These are phyloP conservation scores for Pseudozyma sp. DNA, from an alignment of 1,284 basidiomycete species.

Conservation along the genomic window DNA sequence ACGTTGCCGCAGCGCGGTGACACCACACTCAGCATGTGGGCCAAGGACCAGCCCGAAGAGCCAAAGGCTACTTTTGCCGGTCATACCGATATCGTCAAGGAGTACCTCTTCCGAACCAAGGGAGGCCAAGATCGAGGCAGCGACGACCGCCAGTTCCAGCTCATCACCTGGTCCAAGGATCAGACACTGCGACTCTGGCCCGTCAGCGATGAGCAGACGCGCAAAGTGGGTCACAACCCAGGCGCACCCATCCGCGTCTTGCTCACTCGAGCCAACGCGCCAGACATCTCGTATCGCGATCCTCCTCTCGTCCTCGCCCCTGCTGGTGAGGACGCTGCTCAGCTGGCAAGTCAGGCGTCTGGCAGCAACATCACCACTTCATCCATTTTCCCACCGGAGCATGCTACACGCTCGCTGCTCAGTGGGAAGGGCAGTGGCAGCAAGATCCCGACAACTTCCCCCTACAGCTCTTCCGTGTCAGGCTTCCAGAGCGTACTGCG, in stretches of 20 bases:
- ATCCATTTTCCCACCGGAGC: conserved; percentile 49
- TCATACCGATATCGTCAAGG: conserved; percentile 92
- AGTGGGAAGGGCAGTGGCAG: conserved; percentile 52
- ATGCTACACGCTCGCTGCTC: conserved; percentile 45
- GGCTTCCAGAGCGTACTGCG: conserved; percentile 41
- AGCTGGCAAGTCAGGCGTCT: conserved; percentile 33
- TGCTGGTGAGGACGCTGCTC: conserved; percentile 20
- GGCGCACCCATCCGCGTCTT: conserved; percentile 72
- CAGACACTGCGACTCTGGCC: conserved; percentile 93
- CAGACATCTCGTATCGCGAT: conserved; percentile 57
- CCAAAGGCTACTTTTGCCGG: conserved; percentile 86
- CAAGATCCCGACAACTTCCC: conserved; percentile 39
- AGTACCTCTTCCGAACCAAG: conserved; percentile 91
- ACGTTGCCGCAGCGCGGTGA: conserved; percentile 90
- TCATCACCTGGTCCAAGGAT: conserved; percentile 98
- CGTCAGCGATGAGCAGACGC: conserved; percentile 76
- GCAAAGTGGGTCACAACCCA: conserved; percentile 71
- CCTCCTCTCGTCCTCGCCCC: conserved; percentile 33
- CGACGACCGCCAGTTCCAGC: conserved; percentile 66
- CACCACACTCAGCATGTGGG: conserved; percentile 86
- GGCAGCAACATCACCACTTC: conserved; percentile 43
- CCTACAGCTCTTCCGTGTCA: conserved; percentile 47
- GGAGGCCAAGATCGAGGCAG: conserved; percentile 70
- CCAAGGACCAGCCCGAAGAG: conserved; percentile 71
- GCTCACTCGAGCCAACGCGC: conserved; percentile 70